Percentiles rank a stretch among this genome's conserved stretches.
These are phyloP conservation scores for Flaveria ramosissima DNA, from an alignment of 129 eudicot genomes.

Conservation along the genomic window DNA sequence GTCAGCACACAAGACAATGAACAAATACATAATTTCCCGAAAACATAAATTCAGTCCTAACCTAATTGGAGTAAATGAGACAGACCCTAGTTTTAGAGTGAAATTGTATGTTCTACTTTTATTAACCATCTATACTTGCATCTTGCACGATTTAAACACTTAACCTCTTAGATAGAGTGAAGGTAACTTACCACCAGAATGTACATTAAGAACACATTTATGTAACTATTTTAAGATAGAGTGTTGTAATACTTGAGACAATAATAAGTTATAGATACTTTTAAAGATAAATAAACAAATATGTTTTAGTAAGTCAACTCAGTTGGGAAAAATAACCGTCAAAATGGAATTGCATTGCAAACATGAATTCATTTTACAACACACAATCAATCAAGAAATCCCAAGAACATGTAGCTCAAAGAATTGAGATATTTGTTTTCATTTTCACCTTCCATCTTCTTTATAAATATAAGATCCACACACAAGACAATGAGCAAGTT, in stretches of 20 bases:
- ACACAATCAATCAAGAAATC: constrained; percentile 15
- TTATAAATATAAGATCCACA: background rate
- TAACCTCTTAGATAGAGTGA: too few species aligned
- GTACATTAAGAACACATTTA: too few species aligned
- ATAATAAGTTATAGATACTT: background rate
- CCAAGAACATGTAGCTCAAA: constrained; percentile 26
- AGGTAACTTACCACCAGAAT: too few species aligned
- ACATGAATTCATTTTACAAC: background rate
- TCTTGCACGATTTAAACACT: too few species aligned
- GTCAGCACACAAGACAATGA: too few species aligned
- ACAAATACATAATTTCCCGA: too few species aligned
- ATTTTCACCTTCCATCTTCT: constrained; percentile 3
- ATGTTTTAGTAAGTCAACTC: background rate
- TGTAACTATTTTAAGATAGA: background rate
- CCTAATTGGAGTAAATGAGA: too few species aligned
- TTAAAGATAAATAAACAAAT: background rate
- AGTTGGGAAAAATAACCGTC: background rate
- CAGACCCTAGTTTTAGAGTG: too few species aligned
- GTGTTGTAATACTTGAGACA: background rate
- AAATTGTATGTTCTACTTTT: too few species aligned
- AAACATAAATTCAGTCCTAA: too few species aligned
- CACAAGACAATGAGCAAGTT: background rate
- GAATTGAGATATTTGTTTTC: background rate
- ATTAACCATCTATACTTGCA: too few species aligned
- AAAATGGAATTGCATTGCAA: background rate